Evolutionary conservation across 805 yeast species (phyloP), one percentile per base, ranked within the genome.

Genomic region (Hanseniaspora taiwanica): DNA sequence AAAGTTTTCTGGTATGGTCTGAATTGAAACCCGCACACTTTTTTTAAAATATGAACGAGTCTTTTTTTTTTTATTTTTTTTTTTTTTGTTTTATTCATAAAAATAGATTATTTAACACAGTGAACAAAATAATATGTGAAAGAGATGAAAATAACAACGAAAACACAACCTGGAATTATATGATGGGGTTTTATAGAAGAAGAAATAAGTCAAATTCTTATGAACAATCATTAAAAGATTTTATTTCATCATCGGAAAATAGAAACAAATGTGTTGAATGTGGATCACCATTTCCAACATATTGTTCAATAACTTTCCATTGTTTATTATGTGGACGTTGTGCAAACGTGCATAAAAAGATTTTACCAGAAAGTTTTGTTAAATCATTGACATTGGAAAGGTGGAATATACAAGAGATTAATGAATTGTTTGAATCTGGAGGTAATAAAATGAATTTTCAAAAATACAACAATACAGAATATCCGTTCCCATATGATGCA

Each of bases 271-370:
- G 94, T 58, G 93, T 86, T 27, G 94, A 83, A 54, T 83, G 94
- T 60, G 72, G 73, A 2, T 62, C 74, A 4, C 54, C 71, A 3
- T 77, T 70, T 56, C 91, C 94, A 7, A 82, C 49, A 9, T 54
- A 63, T 59, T 52, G 55, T 42, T 54, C 61, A 1, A 38, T 52
- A 3, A 55, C 56, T 38, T 43, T 82, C 34, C 94, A 93, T 21
- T 61, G 82, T 4, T 76, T 84, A 44, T 63, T 84, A 14, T 84
- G 94, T 63, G 91, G 91, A 13, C 64, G 91, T 47, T 84, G 94
- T 67, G 89, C 93, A 7, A 74, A 83, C 3, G 68, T 77, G 25
- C 94, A 84, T 58, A 65, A 84, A 44, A 71, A 71, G 42, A 44
- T 54, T 13, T 63, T 82, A 34, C 82, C 85, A 0, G 49, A 66